phyloP scores from a whole-genome alignment of 306 rosid species.

The Crotalaria pallida region DNA sequence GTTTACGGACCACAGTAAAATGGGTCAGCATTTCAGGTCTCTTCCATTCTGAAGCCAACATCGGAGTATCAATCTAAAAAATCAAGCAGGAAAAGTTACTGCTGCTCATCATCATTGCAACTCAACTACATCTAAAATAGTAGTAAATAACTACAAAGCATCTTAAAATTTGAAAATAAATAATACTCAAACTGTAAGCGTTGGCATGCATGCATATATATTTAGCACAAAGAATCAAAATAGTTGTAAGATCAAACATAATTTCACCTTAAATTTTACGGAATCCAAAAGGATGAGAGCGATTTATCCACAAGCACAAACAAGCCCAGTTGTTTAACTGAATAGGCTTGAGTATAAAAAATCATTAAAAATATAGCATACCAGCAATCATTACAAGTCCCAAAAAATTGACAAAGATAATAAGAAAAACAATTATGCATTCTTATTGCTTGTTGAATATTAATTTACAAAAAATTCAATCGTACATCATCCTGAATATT shows the following conservation, averaged over 20 bases:
- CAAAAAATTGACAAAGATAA: neutral
- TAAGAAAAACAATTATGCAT: neutral
- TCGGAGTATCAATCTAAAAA: slow-evolving; percentile 87
- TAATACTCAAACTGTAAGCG: neutral
- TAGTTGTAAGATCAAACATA: neutral
- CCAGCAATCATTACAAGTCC: neutral
- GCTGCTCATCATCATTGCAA: neutral
- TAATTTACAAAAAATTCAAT: neutral
- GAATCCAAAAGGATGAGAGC: neutral
- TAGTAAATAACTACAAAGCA: neutral
- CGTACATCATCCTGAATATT: slow-evolving; percentile 1
- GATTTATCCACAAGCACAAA: neutral
- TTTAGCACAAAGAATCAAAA: neutral
- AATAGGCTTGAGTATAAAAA: neutral
- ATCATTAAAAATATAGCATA: neutral
- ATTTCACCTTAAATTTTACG: neutral
- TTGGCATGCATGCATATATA: neutral
- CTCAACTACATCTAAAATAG: neutral
- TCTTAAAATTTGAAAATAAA: neutral
- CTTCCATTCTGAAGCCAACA: slow-evolving; percentile 90
- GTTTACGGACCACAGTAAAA: slow-evolving; percentile 90
- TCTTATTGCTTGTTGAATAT: neutral
- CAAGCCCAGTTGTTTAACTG: neutral
- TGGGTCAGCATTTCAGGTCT: slow-evolving; percentile 76
- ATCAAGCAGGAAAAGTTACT: slow-evolving; percentile 28